Base-by-base conservation (phyloP, 306 rosid genomes). In the Gynostemma pentaphyllum region DNA sequence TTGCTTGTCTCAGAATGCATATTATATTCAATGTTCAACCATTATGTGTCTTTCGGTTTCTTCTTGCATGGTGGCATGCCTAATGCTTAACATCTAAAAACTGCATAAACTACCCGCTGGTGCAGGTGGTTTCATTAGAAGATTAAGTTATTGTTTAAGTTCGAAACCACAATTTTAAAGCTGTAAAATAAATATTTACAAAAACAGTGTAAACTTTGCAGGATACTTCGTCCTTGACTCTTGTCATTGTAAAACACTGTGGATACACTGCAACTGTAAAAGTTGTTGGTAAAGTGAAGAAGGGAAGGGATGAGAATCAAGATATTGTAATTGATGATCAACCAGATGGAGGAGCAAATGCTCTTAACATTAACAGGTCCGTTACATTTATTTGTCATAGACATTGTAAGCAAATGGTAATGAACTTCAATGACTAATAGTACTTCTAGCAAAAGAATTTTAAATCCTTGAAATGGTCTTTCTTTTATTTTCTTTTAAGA, bases 311-410 rank as follows among this genome's bases (percentile, higher is more conserved):
- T 62, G 83, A 80, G 78, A 75, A 64, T 56, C 83, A 74, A 55
- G 87, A 86, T 61, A 75, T 86, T 45, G 74, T 85, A 53, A 77
- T 88, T 59, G 95, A 84, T 18, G 96, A 88, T 75, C 98, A 79
- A 65, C 90, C 79, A 54, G 87, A 86, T 41, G 98, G 96, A 76
- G 98, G 98, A 7, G 98, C 90, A 16, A 92, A 92, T 78, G 79
- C 95, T 74, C 95, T 92, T 51, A 92, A 86, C 68, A 49, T 82
- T 52, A 92, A 92, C 76, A 92, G 98, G 98, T 91, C 40, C 40
- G n/a, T n/a, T n/a, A n/a, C n/a, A n/a, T n/a, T n/a, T n/a, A n/a
- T n/a, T n/a, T n/a, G n/a, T n/a, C n/a, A n/a, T n/a, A n/a, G n/a
- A n/a, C n/a, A n/a, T n/a, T n/a, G n/a, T n/a, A n/a, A n/a, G n/a